A percentile compares a stretch with the other conserved stretches of the same genome.
phyloP scores from a whole-genome alignment of 495 filamentous ascomycete species.

The Hypoxylon perforatum region DNA sequence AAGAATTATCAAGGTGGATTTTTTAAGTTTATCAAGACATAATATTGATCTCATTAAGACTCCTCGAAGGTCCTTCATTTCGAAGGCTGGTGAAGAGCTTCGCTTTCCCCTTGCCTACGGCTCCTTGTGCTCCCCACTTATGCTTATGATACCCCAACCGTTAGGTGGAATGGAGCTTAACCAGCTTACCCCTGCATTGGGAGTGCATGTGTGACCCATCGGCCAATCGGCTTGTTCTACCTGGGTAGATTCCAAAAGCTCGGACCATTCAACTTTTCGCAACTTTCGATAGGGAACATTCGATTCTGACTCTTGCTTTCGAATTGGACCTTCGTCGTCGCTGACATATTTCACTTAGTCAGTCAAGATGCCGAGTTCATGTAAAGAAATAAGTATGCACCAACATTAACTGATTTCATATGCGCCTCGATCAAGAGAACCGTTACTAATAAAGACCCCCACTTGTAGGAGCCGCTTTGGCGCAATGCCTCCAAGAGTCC shows the following conservation, averaged over 20 bases:
- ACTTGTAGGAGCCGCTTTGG: constrained; percentile 82
- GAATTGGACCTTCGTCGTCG: constrained; percentile 4
- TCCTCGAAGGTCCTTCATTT: constrained; percentile 27
- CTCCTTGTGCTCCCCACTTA: constrained; percentile 18
- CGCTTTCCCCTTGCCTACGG: not conserved
- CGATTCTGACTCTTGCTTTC: constrained; percentile 5
- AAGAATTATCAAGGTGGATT: constrained; percentile 1
- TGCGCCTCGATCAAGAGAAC: constrained; percentile 1
- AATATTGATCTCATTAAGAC: constrained; percentile 34
- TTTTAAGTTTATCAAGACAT: constrained; percentile 25
- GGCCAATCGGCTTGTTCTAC: constrained; percentile 26
- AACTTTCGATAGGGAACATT: constrained; percentile 32
- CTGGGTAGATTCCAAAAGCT: constrained; percentile 28
- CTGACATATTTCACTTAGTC: constrained; percentile 4
- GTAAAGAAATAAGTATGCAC: constrained; percentile 90
- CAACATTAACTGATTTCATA: constrained; percentile 5
- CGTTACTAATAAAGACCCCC: constrained; percentile 28
- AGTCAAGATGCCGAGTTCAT: constrained; percentile 88
- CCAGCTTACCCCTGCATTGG: constrained; percentile 19
- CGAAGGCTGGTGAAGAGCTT: constrained; percentile 19
- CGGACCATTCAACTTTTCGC: constrained; percentile 31
- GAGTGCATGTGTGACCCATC: not conserved
- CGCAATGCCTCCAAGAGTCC: constrained; percentile 91
- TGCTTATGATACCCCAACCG: not conserved
- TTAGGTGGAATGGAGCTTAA: constrained; percentile 13